phyloP scores from a whole-genome alignment of 352 stramenopile genomes.

The Phytopythium oedochilum region DNA sequence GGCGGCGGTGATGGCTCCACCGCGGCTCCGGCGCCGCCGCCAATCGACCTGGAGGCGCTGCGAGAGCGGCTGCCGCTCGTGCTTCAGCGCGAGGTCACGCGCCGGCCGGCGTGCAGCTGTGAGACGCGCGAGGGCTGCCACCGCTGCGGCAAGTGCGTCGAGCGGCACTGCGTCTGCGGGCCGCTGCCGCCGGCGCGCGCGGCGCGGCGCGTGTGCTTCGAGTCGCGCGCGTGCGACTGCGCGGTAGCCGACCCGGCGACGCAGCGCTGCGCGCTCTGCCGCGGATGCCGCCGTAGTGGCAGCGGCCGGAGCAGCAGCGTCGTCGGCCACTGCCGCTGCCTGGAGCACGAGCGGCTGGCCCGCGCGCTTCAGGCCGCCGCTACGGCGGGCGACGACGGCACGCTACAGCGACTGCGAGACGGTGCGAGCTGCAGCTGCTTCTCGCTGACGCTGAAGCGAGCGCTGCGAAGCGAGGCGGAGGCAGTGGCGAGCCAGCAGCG shows the following conservation, averaged over 20 bases:
- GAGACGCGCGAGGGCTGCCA: slow-evolving; percentile 14
- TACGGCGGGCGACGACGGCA: slow-evolving; percentile 3
- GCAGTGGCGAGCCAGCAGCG: neutral
- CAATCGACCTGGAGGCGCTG: no score
- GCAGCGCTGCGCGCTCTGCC: slow-evolving; percentile 44
- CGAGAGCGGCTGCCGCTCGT: no score
- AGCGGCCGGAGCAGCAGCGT: slow-evolving; percentile 2
- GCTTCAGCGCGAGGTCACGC: neutral
- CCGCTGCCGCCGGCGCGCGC: slow-evolving; percentile 27
- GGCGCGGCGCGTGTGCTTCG: slow-evolving; percentile 30
- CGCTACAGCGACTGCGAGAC: neutral
- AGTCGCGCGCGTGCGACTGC: slow-evolving; percentile 69
- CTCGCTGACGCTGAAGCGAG: slow-evolving; percentile 6
- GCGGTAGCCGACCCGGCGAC: slow-evolving; percentile 11
- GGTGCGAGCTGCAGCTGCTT: slow-evolving; percentile 35
- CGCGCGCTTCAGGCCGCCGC: slow-evolving; percentile 15
- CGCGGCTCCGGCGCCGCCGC: neutral
- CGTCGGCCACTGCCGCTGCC: slow-evolving; percentile 61
- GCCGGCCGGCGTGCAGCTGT: neutral
- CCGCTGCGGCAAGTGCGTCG: slow-evolving; percentile 30
- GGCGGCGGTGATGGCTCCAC: no score
- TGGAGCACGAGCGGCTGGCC: slow-evolving; percentile 34
- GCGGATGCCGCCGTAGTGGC: slow-evolving; percentile 34
- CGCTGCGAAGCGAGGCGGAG: neutral
- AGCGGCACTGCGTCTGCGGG: slow-evolving; percentile 47